Evolutionary conservation across 2,329 filamentous ascomycete genomes (phyloP).

Genomic region (Thyridium curvatum): DNA sequence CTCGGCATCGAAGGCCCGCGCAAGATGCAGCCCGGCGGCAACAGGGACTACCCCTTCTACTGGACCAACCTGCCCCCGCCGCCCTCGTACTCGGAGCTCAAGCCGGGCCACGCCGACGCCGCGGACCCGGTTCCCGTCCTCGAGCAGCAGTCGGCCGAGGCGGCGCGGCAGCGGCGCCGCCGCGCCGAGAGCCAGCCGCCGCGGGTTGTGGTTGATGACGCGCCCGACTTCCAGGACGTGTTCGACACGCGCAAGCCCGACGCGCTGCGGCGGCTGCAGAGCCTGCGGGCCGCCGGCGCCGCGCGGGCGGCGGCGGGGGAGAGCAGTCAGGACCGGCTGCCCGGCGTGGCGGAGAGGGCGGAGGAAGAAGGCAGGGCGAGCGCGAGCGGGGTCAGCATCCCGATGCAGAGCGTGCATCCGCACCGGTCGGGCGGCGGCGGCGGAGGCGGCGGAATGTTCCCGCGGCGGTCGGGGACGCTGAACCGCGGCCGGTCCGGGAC

Average conservation of each 20-base stretch:
- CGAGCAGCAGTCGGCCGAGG: background rate
- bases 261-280: slow-evolving; percentile 2
- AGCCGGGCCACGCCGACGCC: background rate
- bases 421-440: slow-evolving; percentile 21
- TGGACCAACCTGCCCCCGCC: slow-evolving; percentile 29
- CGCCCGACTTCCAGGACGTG: slow-evolving; percentile 16
- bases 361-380: background rate
- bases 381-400: background rate
- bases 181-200: slow-evolving; percentile 6
- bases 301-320: background rate
- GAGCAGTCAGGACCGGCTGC: background rate
- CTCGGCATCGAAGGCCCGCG: slow-evolving; percentile 81
- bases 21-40: slow-evolving; percentile 64
- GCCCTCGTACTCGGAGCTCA: slow-evolving; percentile 15
- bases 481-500: too few species aligned
- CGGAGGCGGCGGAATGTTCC: slow-evolving; percentile 5
- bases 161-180: slow-evolving; percentile 1
- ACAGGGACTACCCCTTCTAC: slow-evolving; percentile 59
- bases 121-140: background rate
- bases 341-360: background rate
- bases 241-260: slow-evolving; percentile 13
- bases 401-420: too few species aligned
- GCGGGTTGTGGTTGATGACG: slow-evolving; percentile 13
- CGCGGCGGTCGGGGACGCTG: background rate
- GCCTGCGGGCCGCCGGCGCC: slow-evolving; percentile 3